Base-by-base conservation (phyloP, 2,329 filamentous ascomycete species). In the Fusarium sp. region DNA sequence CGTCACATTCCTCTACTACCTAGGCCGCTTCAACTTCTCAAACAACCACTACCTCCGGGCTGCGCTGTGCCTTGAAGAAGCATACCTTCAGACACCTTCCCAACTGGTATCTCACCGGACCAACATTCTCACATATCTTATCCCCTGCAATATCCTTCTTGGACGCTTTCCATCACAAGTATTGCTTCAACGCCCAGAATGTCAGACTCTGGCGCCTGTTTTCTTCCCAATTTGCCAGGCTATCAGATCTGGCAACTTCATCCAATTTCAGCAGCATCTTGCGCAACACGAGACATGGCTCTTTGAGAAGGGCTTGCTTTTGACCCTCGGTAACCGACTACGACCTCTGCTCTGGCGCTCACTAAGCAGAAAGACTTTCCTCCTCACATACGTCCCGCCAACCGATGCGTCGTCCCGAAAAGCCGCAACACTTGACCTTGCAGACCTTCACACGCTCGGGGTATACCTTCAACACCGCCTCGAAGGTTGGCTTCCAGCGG, bases 1-100 rank as follows among this genome's bases (percentile, higher is more conserved):
- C 54, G 94, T 97, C 57, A 97, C 95, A 7, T 98, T 95, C 77
- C 91, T 98, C 19, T 98, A 97, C 84, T 97, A 97, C 80, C 91
- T 98, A 10, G 96, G 96, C 23, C 92, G 95, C 66, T 98, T 96
- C 83, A 91, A 95, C 79, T 94, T 97, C 80, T 91, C 93, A 72
- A 95, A 94, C 81, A 93, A 91, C 74, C 92, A 97, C 79, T 97
- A 94, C 81, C 90, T 89, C 70, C 91, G 93, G 32, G 94, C 95
- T 0, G 90, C 92, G 59, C 85, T 90, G 54, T 94, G 92, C 40
- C 85, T 98, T 11, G 89, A 97, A 78, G 88, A 91, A 32, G 94
- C 96, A 6, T 98, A 97, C 81, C 84, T 91, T 57, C 92, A 97
- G 81, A 89, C 87, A 0, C 88, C 87, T 3, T 77, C 83, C 1